These are phyloP conservation scores for Serendipita sp. DNA, from an alignment of 768 basidiomycete species.

Conservation along the genomic window DNA sequence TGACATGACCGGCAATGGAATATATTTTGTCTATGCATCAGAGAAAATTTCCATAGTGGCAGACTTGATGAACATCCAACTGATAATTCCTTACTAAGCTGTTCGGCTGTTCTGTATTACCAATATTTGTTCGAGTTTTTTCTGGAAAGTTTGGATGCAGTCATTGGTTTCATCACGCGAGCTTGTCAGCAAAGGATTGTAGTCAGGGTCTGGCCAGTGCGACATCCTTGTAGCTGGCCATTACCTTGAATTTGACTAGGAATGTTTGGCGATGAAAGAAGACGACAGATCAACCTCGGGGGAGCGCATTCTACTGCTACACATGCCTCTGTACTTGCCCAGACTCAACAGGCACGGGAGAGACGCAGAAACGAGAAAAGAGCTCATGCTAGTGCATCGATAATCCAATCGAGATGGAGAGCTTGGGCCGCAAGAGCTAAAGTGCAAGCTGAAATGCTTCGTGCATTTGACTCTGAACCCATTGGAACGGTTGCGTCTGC, in stretches of 20 bases:
- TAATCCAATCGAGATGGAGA: slow-evolving; percentile 59
- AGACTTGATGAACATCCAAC: no score
- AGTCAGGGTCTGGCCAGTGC: no score
- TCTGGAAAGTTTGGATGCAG: no score
- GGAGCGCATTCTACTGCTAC: slow-evolving; percentile 38
- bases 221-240: not conserved
- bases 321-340: slow-evolving; percentile 40
- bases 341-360: slow-evolving; percentile 42
- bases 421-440: slow-evolving; percentile 28
- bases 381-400: slow-evolving; percentile 39
- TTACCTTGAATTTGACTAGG: not conserved
- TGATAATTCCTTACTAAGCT: no score
- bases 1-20: no score
- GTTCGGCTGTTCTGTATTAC: no score
- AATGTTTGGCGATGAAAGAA: slow-evolving; percentile 10
- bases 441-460: slow-evolving; percentile 31
- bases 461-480: slow-evolving; percentile 26
- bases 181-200: no score
- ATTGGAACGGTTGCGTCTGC: slow-evolving; percentile 34
- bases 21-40: no score
- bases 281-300: slow-evolving; percentile 49
- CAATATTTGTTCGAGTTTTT: no score
- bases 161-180: no score
- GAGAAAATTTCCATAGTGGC: no score
- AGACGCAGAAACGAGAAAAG: slow-evolving; percentile 42